Percentiles rank a stretch among this genome's conserved stretches.
These are phyloP conservation scores for Colletotrichum camelliae DNA, from an alignment of 2,329 filamentous ascomycete genomes.

Conservation along the genomic window DNA sequence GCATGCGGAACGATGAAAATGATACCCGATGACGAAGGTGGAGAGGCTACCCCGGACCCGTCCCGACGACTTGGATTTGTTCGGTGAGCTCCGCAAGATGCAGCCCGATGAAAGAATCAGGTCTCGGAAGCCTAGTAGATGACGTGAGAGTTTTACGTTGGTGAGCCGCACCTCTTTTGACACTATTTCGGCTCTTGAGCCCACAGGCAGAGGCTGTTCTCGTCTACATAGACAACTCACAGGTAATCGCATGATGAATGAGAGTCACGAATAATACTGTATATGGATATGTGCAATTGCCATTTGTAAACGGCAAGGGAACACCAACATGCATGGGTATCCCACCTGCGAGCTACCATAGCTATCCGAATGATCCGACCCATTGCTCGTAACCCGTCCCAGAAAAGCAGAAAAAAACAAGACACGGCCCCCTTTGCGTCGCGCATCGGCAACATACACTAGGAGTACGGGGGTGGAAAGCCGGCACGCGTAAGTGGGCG, in stretches of 20 bases:
- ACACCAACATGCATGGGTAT: slow-evolving; percentile 16
- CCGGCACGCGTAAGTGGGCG: slow-evolving; percentile 14
- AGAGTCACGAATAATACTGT: not conserved
- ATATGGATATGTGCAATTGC: slow-evolving; percentile 14
- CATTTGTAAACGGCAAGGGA: slow-evolving; percentile 19
- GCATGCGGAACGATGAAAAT: not conserved
- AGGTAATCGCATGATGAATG: too few relatives aligned
- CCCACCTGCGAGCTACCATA: slow-evolving; percentile 19
- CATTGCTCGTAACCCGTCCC: slow-evolving; percentile 22
- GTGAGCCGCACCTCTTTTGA: not conserved
- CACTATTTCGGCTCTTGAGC: not conserved
- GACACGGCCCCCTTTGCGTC: not conserved
- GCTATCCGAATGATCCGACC: slow-evolving; percentile 20
- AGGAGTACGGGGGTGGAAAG: not conserved
- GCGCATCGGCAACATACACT: not conserved
- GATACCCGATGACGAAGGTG: slow-evolving; percentile 6
- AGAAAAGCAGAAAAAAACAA: not conserved
- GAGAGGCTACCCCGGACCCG: not conserved
- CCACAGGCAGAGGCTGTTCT: not conserved
- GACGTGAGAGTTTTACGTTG: not conserved
- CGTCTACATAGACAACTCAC: not conserved
- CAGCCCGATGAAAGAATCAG: not conserved
- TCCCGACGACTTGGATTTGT: not conserved
- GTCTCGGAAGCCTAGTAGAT: not conserved
- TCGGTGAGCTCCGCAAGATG: not conserved